phyloP scores from a whole-genome alignment of 1,284 basidiomycete species.

The Porodaedalea pini region DNA sequence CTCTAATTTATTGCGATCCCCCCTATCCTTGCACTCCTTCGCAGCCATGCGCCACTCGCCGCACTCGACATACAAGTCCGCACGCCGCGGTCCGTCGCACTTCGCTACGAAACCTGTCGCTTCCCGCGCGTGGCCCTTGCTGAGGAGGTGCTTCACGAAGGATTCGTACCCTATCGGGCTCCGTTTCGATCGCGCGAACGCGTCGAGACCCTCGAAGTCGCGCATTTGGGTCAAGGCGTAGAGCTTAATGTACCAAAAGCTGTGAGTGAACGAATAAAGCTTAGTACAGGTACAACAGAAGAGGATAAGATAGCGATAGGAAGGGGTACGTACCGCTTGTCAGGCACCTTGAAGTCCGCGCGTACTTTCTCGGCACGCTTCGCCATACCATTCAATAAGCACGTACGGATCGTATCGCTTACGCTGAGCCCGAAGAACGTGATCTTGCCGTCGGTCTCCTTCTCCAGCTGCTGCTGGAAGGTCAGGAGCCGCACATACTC shows the following conservation, averaged over 20 bases:
- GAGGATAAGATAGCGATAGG: neutral
- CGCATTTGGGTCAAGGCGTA: constrained; percentile 72
- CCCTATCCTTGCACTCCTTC: constrained; percentile 81
- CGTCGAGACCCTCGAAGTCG: constrained; percentile 83
- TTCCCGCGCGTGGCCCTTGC: constrained; percentile 68
- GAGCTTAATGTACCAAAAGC: constrained; percentile 91
- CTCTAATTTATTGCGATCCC: constrained; percentile 80
- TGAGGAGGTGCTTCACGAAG: constrained; percentile 80
- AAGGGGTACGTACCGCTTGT: constrained; percentile 66
- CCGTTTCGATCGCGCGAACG: constrained; percentile 80
- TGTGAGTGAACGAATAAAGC: constrained; percentile 31
- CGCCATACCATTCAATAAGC: constrained; percentile 71
- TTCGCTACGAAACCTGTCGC: constrained; percentile 73
- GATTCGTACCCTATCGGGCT: constrained; percentile 95
- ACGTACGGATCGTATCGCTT: constrained; percentile 77
- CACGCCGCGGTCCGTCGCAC: constrained; percentile 79
- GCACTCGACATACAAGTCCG: constrained; percentile 84
- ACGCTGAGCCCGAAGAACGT: constrained; percentile 77
- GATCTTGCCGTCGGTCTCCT: constrained; percentile 76
- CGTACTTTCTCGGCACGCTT: constrained; percentile 87
- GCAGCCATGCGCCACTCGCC: constrained; percentile 87
- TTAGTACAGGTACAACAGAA: neutral
- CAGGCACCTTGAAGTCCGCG: constrained; percentile 85
- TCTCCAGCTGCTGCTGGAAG: constrained; percentile 83
- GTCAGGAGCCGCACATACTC: constrained; percentile 77